Evolutionary conservation across 176 grass and related monocot species (phyloP).

Genomic region (Eleusine coracana): DNA sequence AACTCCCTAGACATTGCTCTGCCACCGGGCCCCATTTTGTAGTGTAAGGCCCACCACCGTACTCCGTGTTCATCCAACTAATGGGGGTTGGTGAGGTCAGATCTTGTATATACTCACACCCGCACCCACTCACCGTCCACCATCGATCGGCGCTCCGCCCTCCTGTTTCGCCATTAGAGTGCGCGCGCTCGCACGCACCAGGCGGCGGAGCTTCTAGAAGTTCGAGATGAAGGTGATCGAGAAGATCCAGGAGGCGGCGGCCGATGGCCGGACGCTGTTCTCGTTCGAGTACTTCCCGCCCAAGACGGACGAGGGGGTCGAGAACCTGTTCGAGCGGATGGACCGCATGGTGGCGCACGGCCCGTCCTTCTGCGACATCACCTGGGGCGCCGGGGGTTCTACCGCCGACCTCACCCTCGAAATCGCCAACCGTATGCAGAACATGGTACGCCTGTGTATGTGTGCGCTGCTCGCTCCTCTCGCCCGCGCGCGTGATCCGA

Average conservation of each 20-base stretch:
- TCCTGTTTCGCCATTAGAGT: conserved; percentile 34
- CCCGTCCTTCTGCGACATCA: conserved; percentile 90
- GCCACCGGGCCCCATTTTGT: rapidly evolving
- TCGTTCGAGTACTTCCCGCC: conserved; percentile 95
- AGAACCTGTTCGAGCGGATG: conserved; percentile 94
- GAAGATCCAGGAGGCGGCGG: conserved; percentile 55
- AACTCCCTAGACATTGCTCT: rapidly evolving
- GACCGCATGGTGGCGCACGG: conserved; percentile 90
- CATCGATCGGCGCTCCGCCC: not conserved
- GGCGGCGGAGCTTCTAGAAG: not conserved
- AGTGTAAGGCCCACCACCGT: not conserved
- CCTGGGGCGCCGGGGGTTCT: conserved; percentile 92
- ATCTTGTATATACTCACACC: conserved; percentile 50
- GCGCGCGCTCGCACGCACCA: conserved; percentile 2
- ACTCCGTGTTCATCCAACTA: conserved; percentile 5
- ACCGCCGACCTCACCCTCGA: conserved; percentile 91
- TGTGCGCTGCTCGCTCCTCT: not conserved
- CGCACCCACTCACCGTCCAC: conserved; percentile 5
- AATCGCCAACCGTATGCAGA: conserved; percentile 87
- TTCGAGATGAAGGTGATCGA: conserved; percentile 89
- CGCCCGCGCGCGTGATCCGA: conserved; percentile 35
- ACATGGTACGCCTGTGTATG: conserved; percentile 53
- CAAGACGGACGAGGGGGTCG: conserved; percentile 81
- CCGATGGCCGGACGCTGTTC: conserved; percentile 74
- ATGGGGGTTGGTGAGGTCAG: conserved; percentile 43